phyloP scores from a whole-genome alignment of 805 yeast species.

The Metschnikowia noctiluminum region DNA sequence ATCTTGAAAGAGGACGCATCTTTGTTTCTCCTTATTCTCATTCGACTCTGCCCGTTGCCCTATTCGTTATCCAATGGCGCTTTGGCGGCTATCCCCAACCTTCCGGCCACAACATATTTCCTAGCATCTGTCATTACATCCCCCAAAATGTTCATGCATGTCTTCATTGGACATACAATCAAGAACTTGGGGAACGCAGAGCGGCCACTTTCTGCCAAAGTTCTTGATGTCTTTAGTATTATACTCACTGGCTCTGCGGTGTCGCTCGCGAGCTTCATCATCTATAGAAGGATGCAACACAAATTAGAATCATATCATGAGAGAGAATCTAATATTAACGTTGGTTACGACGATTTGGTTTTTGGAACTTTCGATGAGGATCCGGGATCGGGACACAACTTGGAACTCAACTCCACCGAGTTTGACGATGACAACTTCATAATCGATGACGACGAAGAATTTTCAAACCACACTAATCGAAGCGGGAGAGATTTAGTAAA shows the following conservation, averaged over 20 bases:
- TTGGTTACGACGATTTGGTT: conserved; percentile 29
- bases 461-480: neutral
- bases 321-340: conserved; percentile 8
- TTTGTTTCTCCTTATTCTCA: conserved; percentile 61
- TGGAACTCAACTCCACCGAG: conserved; percentile 36
- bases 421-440: conserved; percentile 41
- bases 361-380: conserved; percentile 43
- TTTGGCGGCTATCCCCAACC: conserved; percentile 79
- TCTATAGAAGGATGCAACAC: conserved; percentile 54
- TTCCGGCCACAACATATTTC: conserved; percentile 58
- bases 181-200: conserved; percentile 61
- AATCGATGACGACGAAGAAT: conserved; percentile 33
- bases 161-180: conserved; percentile 75
- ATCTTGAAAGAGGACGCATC: conserved; percentile 67
- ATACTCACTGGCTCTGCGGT: conserved; percentile 54
- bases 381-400: conserved; percentile 26
- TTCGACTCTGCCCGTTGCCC: conserved; percentile 88
- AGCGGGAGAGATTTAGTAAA: neutral
- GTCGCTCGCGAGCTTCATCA: conserved; percentile 57
- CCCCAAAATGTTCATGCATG: conserved; percentile 75
- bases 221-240: conserved; percentile 64
- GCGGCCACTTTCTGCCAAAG: conserved; percentile 45
- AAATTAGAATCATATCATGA: conserved; percentile 30
- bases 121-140: conserved; percentile 72
- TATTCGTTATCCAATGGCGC: conserved; percentile 93